A percentile compares a stretch with the other conserved stretches of the same genome.
phyloP scores from a whole-genome alignment of 169 alveolate species.

The Toxoplasma gondii region DNA sequence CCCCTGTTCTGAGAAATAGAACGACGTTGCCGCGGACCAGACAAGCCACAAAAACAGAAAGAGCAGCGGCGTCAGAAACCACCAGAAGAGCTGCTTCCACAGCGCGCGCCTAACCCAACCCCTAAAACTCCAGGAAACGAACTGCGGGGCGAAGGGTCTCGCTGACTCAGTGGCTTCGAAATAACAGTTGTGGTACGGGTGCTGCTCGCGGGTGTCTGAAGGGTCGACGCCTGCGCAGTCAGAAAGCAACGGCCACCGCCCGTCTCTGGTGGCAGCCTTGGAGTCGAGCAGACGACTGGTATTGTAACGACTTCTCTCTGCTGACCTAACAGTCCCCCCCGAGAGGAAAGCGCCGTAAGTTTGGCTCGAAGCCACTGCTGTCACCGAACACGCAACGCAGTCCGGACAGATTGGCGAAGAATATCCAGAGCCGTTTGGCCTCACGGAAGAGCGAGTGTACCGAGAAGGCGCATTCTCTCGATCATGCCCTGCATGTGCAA shows the following conservation, averaged over 20 bases:
- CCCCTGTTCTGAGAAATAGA: background rate
- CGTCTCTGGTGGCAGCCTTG: background rate
- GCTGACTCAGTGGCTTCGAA: background rate
- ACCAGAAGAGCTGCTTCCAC: constrained; percentile 19
- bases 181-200: background rate
- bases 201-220: background rate
- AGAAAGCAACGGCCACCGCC: background rate
- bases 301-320: no score
- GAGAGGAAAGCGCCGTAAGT: no score
- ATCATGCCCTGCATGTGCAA: background rate
- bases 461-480: background rate
- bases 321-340: no score
- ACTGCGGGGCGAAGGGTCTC: background rate
- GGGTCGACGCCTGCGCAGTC: background rate
- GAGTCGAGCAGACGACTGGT: background rate
- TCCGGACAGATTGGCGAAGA: background rate
- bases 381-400: background rate
- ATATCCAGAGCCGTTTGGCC: background rate
- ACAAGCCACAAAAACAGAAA: background rate
- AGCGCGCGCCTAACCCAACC: background rate
- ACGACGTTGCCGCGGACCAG: background rate
- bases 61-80: constrained; percentile 14
- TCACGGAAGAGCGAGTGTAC: background rate
- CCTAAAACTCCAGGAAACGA: background rate
- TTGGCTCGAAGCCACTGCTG: background rate